Percentiles rank a stretch among this genome's conserved stretches.
Conservation (phyloP, 768 basidiomycete genomes). For the Coprinopsis marcescibilis region DNA sequence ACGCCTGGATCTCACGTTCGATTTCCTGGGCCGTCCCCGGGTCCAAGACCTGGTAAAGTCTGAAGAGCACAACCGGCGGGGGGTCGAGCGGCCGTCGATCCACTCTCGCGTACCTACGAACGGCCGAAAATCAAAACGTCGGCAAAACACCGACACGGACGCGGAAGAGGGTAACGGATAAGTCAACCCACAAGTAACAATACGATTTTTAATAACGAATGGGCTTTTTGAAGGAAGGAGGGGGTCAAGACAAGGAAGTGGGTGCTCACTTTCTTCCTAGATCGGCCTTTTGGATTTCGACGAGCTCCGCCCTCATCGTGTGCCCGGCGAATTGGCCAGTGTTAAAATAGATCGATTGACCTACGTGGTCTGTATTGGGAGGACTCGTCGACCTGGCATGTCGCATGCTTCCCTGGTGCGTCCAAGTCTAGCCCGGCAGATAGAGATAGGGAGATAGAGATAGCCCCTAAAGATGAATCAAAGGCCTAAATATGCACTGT, state of each 20-base stretch:
- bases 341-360: constrained; percentile 48
- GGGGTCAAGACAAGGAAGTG: constrained; percentile 9
- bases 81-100: constrained; percentile 64
- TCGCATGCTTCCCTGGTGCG: too few relatives aligned
- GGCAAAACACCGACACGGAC: constrained; percentile 5
- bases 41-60: constrained; percentile 41
- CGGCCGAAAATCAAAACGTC: constrained; percentile 5
- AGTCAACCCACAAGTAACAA: neutral
- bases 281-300: constrained; percentile 60
- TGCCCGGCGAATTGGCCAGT: constrained; percentile 58
- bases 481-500: too few relatives aligned
- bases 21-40: constrained; percentile 33
- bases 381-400: too few relatives aligned
- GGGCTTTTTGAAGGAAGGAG: neutral
- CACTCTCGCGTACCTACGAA: constrained; percentile 49
- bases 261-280: constrained; percentile 57
- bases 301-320: constrained; percentile 47
- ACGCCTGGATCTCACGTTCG: constrained; percentile 38
- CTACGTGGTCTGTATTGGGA: constrained; percentile 29
- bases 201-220: neutral
- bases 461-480: too few relatives aligned
- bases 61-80: constrained; percentile 54
- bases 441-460: too few relatives aligned
- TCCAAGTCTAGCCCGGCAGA: too few relatives aligned
- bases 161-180: constrained; percentile 3